Evolutionary conservation across 306 rosid genomes (phyloP).

Genomic region (Castanospermum australe): DNA sequence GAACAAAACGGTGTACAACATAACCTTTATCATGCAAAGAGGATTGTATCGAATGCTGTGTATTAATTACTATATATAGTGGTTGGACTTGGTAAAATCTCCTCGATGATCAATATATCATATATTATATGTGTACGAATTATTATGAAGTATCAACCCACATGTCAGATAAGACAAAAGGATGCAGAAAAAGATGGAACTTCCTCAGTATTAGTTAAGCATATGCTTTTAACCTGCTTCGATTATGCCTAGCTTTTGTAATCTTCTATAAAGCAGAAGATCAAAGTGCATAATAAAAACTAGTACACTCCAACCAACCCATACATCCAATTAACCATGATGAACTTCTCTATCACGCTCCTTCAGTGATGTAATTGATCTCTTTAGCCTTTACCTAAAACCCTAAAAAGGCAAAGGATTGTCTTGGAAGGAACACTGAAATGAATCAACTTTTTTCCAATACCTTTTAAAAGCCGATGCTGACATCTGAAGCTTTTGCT

Average conservation of each 20-base stretch:
- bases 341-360: constrained; percentile 10
- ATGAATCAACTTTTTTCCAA: constrained; percentile 39
- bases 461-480: constrained; percentile 60
- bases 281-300: constrained; percentile 28
- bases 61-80: not conserved
- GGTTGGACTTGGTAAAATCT: not conserved
- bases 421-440: constrained; percentile 56
- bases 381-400: constrained; percentile 48
- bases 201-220: constrained; percentile 39
- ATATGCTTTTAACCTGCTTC: constrained; percentile 49
- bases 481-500: constrained; percentile 45
- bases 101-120: not conserved
- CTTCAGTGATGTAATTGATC: constrained; percentile 26
- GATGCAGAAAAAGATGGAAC: constrained; percentile 10
- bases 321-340: constrained; percentile 13
- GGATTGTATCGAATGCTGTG: not conserved
- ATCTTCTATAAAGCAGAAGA: constrained; percentile 36
- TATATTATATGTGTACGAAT: not conserved
- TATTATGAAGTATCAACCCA: not conserved
- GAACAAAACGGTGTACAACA: not conserved
- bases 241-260: constrained; percentile 53
- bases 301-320: constrained; percentile 5
- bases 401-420: constrained; percentile 49
- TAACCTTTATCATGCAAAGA: not conserved
- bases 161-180: constrained; percentile 33